phyloP scores from a whole-genome alignment of 148 eudicot species.

The Rhododendron simsii region DNA sequence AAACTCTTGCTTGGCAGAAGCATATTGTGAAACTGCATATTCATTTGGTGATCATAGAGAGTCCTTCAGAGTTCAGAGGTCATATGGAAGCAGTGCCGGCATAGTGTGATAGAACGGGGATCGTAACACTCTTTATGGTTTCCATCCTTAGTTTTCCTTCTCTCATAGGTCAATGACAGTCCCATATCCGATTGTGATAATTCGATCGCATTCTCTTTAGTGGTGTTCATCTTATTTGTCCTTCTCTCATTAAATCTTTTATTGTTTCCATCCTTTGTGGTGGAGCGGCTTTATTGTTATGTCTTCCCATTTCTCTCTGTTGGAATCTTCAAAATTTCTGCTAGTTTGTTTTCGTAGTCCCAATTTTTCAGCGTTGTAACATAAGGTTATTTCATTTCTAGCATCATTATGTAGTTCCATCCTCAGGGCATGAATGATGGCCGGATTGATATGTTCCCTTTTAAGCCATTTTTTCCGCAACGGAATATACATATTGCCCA shows the following conservation, averaged over 20 bases:
- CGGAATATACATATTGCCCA: not conserved
- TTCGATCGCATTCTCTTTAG: no score
- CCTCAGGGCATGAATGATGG: not conserved
- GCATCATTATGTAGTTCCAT: not conserved
- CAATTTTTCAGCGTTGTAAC: not conserved
- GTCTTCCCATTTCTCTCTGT: not conserved
- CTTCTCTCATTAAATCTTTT: not conserved
- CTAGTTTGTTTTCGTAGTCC: not conserved
- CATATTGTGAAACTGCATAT: not conserved
- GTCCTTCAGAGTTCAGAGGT: not conserved
- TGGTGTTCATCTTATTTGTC: no score
- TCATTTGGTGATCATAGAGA: not conserved
- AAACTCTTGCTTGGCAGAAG: not conserved
- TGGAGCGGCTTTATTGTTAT: no score
- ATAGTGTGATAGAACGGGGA: not conserved
- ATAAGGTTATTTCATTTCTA: not conserved
- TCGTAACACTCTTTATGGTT: not conserved
- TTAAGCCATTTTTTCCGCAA: not conserved
- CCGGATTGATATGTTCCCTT: not conserved
- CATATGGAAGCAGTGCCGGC: not conserved
- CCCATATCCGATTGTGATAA: no score
- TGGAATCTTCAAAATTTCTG: not conserved
- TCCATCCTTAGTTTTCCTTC: not conserved
- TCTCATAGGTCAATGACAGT: no score
- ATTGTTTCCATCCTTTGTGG: no score